A percentile compares a stretch with the other conserved stretches of the same genome.
Evolutionary conservation across 768 basidiomycete genomes (phyloP).

Genomic region (Mycena chlorophos): DNA sequence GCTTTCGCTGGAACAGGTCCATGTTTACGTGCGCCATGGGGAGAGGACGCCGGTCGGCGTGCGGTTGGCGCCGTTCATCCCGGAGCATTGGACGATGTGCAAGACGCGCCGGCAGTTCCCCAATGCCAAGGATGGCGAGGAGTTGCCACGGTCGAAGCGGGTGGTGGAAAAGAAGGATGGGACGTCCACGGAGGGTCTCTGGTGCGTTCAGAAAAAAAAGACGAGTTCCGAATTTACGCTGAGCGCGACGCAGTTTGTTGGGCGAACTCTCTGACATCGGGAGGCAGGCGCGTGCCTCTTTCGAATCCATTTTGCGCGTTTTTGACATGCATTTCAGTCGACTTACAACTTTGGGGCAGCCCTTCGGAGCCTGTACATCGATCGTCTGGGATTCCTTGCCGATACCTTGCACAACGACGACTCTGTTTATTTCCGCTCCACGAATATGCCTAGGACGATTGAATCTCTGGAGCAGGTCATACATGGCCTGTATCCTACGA

Average conservation of each 20-base stretch:
- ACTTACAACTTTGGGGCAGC: conserved; percentile 63
- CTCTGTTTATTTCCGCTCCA: conserved; percentile 68
- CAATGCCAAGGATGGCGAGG: conserved; percentile 42
- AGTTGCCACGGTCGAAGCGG: conserved; percentile 40
- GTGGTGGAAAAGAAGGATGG: conserved; percentile 63
- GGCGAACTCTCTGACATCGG: conserved; percentile 75
- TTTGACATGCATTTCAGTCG: conserved; percentile 43
- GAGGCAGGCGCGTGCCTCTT: conserved; percentile 47
- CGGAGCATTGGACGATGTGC: conserved; percentile 70
- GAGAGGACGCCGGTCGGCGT: conserved; percentile 78
- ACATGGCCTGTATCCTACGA: conserved; percentile 67
- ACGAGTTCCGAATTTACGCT: background rate
- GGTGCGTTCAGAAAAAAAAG: conserved; percentile 44
- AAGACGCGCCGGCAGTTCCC: conserved; percentile 52
- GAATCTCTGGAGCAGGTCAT: conserved; percentile 74
- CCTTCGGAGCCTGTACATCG: conserved; percentile 64
- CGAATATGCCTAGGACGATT: conserved; percentile 75
- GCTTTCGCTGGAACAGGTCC: conserved; percentile 67
- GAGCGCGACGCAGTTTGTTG: conserved; percentile 47
- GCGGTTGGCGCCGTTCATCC: conserved; percentile 63
- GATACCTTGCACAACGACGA: conserved; percentile 44
- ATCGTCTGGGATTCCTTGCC: conserved; percentile 69
- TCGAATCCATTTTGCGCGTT: background rate
- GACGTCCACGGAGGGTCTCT: conserved; percentile 53
- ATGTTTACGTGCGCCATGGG: conserved; percentile 75